phyloP scores from a whole-genome alignment of 306 rosid species.

The Acacia confusa region DNA sequence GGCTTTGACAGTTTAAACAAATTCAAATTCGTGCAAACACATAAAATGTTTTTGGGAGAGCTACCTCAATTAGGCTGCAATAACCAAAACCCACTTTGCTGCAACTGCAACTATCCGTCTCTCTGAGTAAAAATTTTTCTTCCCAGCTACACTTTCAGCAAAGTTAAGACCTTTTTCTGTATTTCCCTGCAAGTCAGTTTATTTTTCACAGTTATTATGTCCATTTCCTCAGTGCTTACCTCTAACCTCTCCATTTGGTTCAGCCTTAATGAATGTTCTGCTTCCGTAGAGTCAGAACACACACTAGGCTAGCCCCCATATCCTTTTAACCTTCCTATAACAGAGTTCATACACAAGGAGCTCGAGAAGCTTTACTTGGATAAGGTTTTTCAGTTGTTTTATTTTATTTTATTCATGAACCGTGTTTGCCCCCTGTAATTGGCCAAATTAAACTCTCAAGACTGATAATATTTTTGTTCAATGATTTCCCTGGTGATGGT shows the following conservation, averaged over 20 bases:
- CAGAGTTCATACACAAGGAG: constrained; percentile 62
- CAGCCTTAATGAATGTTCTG: constrained; percentile 56
- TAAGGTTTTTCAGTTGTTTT: constrained; percentile 43
- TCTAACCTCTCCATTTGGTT: constrained; percentile 7
- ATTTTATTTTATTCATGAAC: neutral
- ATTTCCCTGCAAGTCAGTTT: neutral
- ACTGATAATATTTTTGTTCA: constrained; percentile 28
- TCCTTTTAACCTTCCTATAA: constrained; percentile 50
- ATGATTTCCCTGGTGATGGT: constrained; percentile 59
- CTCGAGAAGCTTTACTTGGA: constrained; percentile 77
- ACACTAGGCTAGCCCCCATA: constrained; percentile 64
- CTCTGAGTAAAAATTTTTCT: neutral
- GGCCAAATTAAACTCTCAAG: neutral
- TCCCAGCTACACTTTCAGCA: neutral
- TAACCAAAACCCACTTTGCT: too few species aligned
- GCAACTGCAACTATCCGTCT: neutral
- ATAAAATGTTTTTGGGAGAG: too few species aligned
- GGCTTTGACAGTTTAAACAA: too few species aligned
- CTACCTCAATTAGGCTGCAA: too few species aligned
- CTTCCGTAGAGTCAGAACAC: constrained; percentile 66
- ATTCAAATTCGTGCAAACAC: too few species aligned
- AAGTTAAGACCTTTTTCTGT: neutral
- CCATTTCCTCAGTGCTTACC: neutral
- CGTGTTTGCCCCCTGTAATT: constrained; percentile 4
- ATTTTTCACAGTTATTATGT: neutral